These are phyloP conservation scores for Pythium aquatile DNA, from an alignment of 352 stramenopile species.

Conservation along the genomic window DNA sequence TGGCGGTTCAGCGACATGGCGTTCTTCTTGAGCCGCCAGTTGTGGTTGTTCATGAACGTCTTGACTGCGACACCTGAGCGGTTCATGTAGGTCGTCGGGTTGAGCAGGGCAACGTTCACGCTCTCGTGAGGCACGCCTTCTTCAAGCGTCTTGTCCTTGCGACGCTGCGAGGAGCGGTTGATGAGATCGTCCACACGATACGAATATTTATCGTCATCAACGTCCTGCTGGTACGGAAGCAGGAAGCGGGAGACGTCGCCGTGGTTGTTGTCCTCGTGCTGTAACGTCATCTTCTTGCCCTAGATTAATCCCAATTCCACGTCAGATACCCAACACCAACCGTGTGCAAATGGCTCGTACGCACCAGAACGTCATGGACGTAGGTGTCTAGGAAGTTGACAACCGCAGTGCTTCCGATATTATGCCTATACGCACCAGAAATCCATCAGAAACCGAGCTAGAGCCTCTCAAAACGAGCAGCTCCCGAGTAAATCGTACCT, in stretches of 20 bases:
- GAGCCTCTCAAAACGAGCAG: neutral
- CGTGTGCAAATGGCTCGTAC: neutral
- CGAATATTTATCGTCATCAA: constrained; percentile 31
- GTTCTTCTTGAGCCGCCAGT: constrained; percentile 86
- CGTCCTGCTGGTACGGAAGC: constrained; percentile 62
- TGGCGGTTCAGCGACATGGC: constrained; percentile 72
- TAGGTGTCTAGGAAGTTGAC: constrained; percentile 72
- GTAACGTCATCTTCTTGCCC: constrained; percentile 44
- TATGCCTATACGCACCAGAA: constrained; percentile 47
- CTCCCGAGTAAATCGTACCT: constrained; percentile 31
- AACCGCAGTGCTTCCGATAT: constrained; percentile 69
- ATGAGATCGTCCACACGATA: constrained; percentile 74
- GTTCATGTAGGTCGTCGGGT: constrained; percentile 87
- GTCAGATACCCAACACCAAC: neutral
- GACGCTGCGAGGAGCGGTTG: constrained; percentile 65
- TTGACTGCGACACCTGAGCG: constrained; percentile 72
- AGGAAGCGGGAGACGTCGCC: constrained; percentile 63
- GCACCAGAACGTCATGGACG: constrained; percentile 55
- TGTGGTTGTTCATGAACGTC: constrained; percentile 77
- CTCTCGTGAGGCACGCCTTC: constrained; percentile 71
- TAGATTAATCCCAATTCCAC: constrained; percentile 12
- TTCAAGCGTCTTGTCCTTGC: constrained; percentile 69
- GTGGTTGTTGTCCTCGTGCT: constrained; percentile 61
- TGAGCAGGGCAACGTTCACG: constrained; percentile 75
- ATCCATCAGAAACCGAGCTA: neutral